Percentiles rank a stretch among this genome's conserved stretches.
Conservation (phyloP, 2,329 filamentous ascomycete genomes). For the Ophiostoma himal-ulmi region DNA sequence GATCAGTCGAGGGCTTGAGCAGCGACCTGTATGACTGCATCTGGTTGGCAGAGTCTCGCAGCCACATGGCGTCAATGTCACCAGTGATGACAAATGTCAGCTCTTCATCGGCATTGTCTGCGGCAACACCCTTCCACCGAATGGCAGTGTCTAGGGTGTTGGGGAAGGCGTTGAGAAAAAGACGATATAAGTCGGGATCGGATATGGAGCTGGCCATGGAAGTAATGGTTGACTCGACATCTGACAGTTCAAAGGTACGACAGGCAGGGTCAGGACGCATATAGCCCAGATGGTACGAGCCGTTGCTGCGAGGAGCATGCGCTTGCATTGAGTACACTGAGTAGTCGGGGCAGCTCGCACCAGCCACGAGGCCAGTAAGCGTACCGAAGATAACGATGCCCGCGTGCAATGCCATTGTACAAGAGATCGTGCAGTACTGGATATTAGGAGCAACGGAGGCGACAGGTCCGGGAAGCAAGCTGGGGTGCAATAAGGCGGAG, state of each 20-base stretch:
- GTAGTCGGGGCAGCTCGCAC: constrained; percentile 56
- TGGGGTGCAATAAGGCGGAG: not conserved
- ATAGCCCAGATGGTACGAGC: constrained; percentile 68
- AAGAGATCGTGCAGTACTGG: not conserved
- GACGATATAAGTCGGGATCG: constrained; percentile 67
- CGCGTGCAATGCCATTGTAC: not conserved
- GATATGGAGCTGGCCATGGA: constrained; percentile 63
- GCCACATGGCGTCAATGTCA: constrained; percentile 34
- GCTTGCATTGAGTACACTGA: constrained; percentile 50
- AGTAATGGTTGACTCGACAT: constrained; percentile 69
- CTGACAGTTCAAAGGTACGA: constrained; percentile 71
- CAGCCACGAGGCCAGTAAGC: constrained; percentile 12
- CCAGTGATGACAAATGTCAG: constrained; percentile 62
- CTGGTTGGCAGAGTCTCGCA: constrained; percentile 52
- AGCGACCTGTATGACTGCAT: constrained; percentile 67
- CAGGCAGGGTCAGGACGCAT: constrained; percentile 72
- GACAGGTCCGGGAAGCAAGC: not conserved
- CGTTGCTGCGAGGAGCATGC: constrained; percentile 70
- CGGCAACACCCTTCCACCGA: constrained; percentile 27
- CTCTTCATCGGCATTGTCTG: constrained; percentile 27
- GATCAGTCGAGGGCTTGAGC: constrained; percentile 45
- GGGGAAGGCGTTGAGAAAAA: constrained; percentile 68
- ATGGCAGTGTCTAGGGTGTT: constrained; percentile 52
- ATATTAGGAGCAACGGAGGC: not conserved
- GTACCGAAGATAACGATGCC: constrained; percentile 10